Evolutionary conservation across 441 rosid genomes (phyloP), one percentile per base, ranked within the genome.

Genomic region (Pelargonium cotyledonis): DNA sequence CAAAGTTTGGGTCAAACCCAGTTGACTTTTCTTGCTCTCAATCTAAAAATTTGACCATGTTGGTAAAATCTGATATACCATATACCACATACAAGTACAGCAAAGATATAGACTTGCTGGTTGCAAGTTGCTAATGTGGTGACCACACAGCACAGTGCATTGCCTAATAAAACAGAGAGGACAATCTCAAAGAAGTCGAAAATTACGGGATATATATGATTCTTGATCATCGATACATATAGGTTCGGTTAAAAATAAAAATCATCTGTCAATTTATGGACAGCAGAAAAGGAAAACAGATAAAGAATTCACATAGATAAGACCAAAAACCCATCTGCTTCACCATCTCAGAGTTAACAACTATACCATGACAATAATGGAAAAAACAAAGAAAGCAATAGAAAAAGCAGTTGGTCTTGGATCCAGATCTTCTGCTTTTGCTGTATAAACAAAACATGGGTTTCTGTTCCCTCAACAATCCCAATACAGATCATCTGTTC

Each of bases 361-460:
- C 64, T 69, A 63, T 23, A 65, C 62, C 72, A 31, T 40, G 55
- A 66, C 68, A 62, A 60, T 69, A 69, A 69, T 68, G 43, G 15
- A 49, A 55, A 51, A 63, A 68, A 19, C 44, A 73, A 66, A 58
- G 47, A 51, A 63, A 68, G 16, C 44, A 73, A 66, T 47, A 23
- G 65, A 44, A 61, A 64, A 19, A 55, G 75, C 69, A 62, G 80
- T 77, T 72, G 85, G 70, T 73, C 70, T 81, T 75, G 87, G 95
- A 89, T 92, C 94, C 85, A 84, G 88, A 88, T 82, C 91, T 85
- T 74, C 77, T 74, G 83, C 83, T 76, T 83, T 82, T 80, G 74
- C 82, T 76, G 83, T 89, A 85, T 89, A 89, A 89, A 85, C 90
- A 83, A 88, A 87, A 84, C 92, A 85, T 88, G 88, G 91, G 90